Percentiles rank a stretch among this genome's conserved stretches.
phyloP scores from a whole-genome alignment of 352 stramenopile genomes.

The Pythium insidiosum region DNA sequence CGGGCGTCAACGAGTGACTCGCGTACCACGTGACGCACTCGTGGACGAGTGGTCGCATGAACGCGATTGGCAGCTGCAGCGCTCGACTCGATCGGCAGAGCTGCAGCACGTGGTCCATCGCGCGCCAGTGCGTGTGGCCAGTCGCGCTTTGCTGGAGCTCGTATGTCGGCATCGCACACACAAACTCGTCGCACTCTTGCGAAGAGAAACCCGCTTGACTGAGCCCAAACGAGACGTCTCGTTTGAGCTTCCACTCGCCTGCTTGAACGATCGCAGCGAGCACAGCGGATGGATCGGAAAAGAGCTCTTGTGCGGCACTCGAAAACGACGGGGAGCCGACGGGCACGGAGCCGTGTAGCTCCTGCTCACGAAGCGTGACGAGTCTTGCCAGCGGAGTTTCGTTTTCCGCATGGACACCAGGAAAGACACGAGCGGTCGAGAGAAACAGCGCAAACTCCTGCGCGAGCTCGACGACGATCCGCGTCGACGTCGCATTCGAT shows the following conservation, averaged over 20 bases:
- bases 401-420: conserved; percentile 13
- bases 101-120: conserved; percentile 16
- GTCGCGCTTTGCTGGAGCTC: neutral
- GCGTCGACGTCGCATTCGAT: neutral
- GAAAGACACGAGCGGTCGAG: conserved; percentile 13
- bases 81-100: conserved; percentile 6
- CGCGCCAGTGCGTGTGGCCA: conserved; percentile 5
- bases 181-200: conserved; percentile 13
- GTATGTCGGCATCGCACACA: conserved; percentile 10
- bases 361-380: conserved; percentile 8
- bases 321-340: neutral
- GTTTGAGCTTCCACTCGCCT: conserved; percentile 22
- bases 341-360: conserved; percentile 15
- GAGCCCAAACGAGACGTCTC: conserved; percentile 15
- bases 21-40: conserved; percentile 12
- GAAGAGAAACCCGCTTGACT: conserved; percentile 12
- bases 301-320: conserved; percentile 2
- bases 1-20: neutral
- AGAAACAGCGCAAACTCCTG: conserved; percentile 15
- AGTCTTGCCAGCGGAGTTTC: conserved; percentile 10
- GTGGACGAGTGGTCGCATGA: conserved; percentile 16
- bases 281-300: conserved; percentile 2
- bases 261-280: conserved; percentile 8
- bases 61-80: conserved; percentile 9
- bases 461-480: conserved; percentile 1